Base-by-base conservation (phyloP, 371 early-diverging fungal species). In the Basidiobolus meristosporus region DNA sequence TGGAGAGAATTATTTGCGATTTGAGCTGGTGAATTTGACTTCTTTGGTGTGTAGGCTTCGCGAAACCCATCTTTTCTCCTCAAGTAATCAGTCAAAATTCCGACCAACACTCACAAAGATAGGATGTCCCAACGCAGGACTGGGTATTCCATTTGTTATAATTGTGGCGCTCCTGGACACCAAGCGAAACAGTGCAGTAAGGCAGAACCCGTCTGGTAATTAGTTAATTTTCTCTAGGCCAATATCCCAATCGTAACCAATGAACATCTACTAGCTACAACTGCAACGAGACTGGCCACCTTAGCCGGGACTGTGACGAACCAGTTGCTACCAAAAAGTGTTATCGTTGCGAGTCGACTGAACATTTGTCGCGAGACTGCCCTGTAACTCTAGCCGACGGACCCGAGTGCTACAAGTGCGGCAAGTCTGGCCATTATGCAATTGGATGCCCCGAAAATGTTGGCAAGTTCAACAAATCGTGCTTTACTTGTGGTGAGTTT, bases 291-390 rank as follows among this genome's bases (percentile, higher is more conserved):
- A 19, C 44, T 34, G 77, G 75, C 22, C 77, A 77, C 43, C 51
- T 62, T 32, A 46, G 56, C 36, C 47, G 59, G 9, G 61, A 66
- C 21, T 70, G 68, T 52, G 16, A 45, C 26, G 47, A 62, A 31
- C 50, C 47, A 15, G 17, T 56, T 67, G 70, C 48, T 60, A 63
- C 43, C 23, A 51, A 59, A 54, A 74, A 71, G 63, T 74, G 74
- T 56, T 74, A 71, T 57, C 68, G 70, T 65, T 74, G 75, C 34
- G 35, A 32, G 5, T 43, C 42, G 30, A 10, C 59, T 41, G 73
- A 70, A 26, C 73, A 73, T 54, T 63, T 66, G 44, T 68, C 70
- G 36, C 73, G 73, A 41, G 58, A 68, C 57, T 69, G 70, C 49
- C 55, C 60, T 34, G 60, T 62, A 50, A 57, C 53, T 36, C 46